phyloP scores from a whole-genome alignment of 495 filamentous ascomycete genomes.

The Clohesyomyces aquaticus region DNA sequence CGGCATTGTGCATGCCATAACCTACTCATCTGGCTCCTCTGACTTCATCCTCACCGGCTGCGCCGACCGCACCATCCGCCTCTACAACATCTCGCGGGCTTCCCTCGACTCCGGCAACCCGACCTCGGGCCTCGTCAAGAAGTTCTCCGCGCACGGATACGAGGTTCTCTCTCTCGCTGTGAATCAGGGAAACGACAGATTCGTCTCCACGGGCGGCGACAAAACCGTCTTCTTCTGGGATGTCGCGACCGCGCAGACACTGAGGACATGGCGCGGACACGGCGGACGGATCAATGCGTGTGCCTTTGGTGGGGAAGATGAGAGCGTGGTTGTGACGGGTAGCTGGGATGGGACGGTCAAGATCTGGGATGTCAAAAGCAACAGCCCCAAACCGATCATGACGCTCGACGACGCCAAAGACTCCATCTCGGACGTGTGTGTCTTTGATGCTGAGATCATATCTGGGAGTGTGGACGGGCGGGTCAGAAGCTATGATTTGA shows the following conservation, averaged over 20 bases:
- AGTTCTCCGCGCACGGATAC: conserved; percentile 88
- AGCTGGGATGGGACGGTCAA: conserved; percentile 82
- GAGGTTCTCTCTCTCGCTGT: conserved; percentile 81
- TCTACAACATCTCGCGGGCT: conserved; percentile 64
- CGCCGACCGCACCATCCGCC: conserved; percentile 79
- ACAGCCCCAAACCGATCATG: conserved; percentile 71
- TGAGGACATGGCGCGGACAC: conserved; percentile 67
- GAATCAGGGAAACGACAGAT: conserved; percentile 74
- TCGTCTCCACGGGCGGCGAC: conserved; percentile 84
- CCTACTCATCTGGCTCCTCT: conserved; percentile 68
- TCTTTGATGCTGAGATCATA: conserved; percentile 61
- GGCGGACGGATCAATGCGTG: conserved; percentile 76
- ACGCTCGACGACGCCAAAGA: conserved; percentile 78
- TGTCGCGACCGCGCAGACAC: conserved; percentile 73
- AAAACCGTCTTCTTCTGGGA: conserved; percentile 92
- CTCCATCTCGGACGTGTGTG: conserved; percentile 66
- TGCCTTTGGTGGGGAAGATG: conserved; percentile 72
- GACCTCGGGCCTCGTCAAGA: conserved; percentile 67
- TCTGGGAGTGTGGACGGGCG: conserved; percentile 85
- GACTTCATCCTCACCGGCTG: conserved; percentile 86
- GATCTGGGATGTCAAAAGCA: conserved; percentile 77
- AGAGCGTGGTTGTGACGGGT: conserved; percentile 71
- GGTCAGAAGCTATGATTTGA: conserved; percentile 82
- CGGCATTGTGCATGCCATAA: conserved; percentile 68
- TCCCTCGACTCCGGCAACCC: conserved; percentile 46